Evolutionary conservation across 106 monocot species (phyloP).

Genomic region (Vanilla planifolia): DNA sequence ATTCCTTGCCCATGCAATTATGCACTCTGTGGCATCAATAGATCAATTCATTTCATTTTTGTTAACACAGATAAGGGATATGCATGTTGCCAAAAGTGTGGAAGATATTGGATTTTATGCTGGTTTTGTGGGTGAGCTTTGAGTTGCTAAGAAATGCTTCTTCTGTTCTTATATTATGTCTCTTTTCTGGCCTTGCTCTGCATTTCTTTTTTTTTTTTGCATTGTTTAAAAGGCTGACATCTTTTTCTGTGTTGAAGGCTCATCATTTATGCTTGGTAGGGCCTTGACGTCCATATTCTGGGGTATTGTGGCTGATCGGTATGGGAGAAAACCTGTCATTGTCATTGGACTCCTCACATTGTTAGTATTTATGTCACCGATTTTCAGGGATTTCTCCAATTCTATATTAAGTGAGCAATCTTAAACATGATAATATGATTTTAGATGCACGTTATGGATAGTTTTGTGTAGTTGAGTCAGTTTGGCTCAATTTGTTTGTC

Average conservation of each 20-base stretch:
- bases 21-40: too few species aligned
- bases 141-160: too few species aligned
- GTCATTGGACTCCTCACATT: slow-evolving; percentile 27
- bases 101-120: slow-evolving; percentile 68
- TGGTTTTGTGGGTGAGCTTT: slow-evolving; percentile 42
- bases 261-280: slow-evolving; percentile 53
- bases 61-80: slow-evolving; percentile 38
- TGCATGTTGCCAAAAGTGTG: slow-evolving; percentile 45
- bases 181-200: background rate
- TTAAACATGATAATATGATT: too few species aligned
- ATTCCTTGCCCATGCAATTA: too few species aligned
- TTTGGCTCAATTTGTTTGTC: too few species aligned
- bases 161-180: background rate
- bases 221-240: background rate
- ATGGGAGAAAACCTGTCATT: slow-evolving; percentile 24
- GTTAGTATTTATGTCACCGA: slow-evolving; percentile 17
- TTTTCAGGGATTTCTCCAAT: background rate
- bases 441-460: too few species aligned
- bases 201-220: background rate
- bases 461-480: too few species aligned
- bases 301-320: slow-evolving; percentile 17
- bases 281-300: slow-evolving; percentile 20
- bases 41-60: too few species aligned
- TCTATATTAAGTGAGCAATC: background rate
- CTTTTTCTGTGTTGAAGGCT: slow-evolving; percentile 21